phyloP scores from a whole-genome alignment of 768 basidiomycete species.

The Suillus variegatus region DNA sequence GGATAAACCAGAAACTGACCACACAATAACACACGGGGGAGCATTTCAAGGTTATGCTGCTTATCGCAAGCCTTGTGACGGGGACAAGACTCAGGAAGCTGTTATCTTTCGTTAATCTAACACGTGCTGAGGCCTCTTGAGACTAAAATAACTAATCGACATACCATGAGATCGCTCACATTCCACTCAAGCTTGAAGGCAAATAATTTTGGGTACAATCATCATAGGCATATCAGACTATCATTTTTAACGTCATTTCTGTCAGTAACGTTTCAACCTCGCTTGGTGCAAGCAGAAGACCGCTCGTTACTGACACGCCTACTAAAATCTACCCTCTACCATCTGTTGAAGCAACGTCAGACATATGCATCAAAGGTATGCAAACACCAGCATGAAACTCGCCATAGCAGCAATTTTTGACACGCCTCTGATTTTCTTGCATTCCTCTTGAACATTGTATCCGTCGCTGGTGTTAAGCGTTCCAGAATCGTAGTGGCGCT shows the following conservation, averaged over 20 bases:
- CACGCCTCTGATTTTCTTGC: constrained; percentile 61
- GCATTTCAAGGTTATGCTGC: background rate
- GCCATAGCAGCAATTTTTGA: constrained; percentile 44
- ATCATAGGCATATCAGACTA: background rate
- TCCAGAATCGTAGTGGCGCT: constrained; percentile 53
- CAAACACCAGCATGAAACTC: constrained; percentile 9
- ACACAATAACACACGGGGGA: constrained; percentile 23
- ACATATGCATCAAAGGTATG: background rate
- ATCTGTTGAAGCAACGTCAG: background rate
- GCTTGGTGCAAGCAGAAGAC: background rate
- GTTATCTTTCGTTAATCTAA: background rate
- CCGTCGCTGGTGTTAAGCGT: constrained; percentile 51
- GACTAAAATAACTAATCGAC: background rate
- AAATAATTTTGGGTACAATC: background rate
- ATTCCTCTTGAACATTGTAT: constrained; percentile 59
- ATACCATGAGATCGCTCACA: constrained; percentile 25
- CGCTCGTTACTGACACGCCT: background rate
- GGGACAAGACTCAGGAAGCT: background rate
- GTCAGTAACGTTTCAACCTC: background rate
- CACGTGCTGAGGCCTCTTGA: background rate
- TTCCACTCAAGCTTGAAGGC: background rate
- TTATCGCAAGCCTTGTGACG: background rate
- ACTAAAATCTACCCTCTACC: background rate
- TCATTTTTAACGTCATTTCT: background rate
- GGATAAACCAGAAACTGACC: constrained; percentile 15